Base-by-base conservation (phyloP, 176 grass and related monocot genomes). In the Carex parvula region DNA sequence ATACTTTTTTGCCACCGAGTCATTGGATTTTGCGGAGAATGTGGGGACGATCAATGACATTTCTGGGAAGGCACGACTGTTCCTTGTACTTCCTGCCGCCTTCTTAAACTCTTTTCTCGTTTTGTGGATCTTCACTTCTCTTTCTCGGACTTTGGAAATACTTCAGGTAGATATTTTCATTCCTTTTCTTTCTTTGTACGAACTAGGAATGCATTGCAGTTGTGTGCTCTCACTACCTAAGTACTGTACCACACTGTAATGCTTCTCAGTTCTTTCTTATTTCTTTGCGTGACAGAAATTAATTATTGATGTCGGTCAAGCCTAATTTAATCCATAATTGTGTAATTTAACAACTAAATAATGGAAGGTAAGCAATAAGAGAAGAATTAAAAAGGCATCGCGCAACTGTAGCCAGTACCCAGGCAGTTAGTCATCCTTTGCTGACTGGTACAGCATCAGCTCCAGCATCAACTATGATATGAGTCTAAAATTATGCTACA, bases 1-100 rank as follows among this genome's bases (percentile, higher is more conserved):
- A 81, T 99, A 99, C 89, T 99, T 95, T 85, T 67, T 99, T 59
- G 96, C 96, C 12, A 89, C 92, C 26, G 96, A 99, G 75, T 89
- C 87, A 20, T 89, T 99, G 83, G 91, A 93, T 83, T 90, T 94
- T 5, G 85, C 93, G 77, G 96, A 95, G 79, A 95, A 99, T 91
- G 96, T 99, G 91, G 96, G 96, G 84, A 94, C 93, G 63, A 99
- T 99, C 41, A 99, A 93, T 94, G 96, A 99, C 57, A 92, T 99
- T 57, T 99, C 96, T 52, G 96, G 93, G 50, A 99, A 99, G 91
- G 88, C 93, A 84, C 91, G 72, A 63, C 85, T 99, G 84, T 94
- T 99, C 73, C 88, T 99, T 83, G 93, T 99, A 69, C 89, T 99
- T 89, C 96, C 96, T 81, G 85, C 91, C 88, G 96, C 96, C 58